phyloP scores from a whole-genome alignment of 2,329 filamentous ascomycete genomes.

The Thelonectria blattea region DNA sequence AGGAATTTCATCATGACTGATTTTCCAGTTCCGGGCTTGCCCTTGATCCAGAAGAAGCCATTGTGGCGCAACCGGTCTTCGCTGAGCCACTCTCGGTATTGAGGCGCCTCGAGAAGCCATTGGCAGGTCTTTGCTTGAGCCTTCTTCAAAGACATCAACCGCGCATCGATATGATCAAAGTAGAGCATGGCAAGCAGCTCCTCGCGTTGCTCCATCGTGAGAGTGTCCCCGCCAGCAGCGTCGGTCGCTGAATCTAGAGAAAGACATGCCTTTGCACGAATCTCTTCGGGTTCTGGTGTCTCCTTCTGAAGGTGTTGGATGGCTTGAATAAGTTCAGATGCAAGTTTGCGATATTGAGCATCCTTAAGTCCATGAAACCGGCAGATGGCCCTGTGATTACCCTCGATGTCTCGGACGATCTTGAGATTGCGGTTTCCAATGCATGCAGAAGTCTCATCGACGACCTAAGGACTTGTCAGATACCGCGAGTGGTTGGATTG shows the following conservation, averaged over 20 bases:
- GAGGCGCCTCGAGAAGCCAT: slow-evolving; percentile 18
- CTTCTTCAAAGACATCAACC: slow-evolving; percentile 11
- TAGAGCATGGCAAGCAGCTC: neutral
- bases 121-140: slow-evolving; percentile 24
- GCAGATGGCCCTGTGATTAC: slow-evolving; percentile 46
- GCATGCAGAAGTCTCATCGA: slow-evolving; percentile 46
- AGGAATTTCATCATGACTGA: slow-evolving; percentile 54
- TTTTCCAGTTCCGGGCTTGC: slow-evolving; percentile 53
- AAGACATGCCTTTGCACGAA: neutral
- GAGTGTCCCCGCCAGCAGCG: no score
- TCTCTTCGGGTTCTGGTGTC: neutral
- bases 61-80: no score
- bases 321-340: slow-evolving; percentile 16
- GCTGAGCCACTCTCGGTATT: no score
- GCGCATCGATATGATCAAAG: slow-evolving; percentile 26
- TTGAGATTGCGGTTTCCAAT: slow-evolving; percentile 41
- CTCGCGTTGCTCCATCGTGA: no score
- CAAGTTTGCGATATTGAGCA: slow-evolving; percentile 42
- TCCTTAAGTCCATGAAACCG: slow-evolving; percentile 40
- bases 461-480: slow-evolving; percentile 34
- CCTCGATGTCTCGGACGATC: slow-evolving; percentile 40
- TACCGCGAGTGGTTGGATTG: neutral
- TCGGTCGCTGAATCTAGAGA: no score
- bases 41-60: slow-evolving; percentile 53
- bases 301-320: neutral